These are phyloP conservation scores for Datisca glomerata DNA, from an alignment of 306 rosid species.

Conservation along the genomic window DNA sequence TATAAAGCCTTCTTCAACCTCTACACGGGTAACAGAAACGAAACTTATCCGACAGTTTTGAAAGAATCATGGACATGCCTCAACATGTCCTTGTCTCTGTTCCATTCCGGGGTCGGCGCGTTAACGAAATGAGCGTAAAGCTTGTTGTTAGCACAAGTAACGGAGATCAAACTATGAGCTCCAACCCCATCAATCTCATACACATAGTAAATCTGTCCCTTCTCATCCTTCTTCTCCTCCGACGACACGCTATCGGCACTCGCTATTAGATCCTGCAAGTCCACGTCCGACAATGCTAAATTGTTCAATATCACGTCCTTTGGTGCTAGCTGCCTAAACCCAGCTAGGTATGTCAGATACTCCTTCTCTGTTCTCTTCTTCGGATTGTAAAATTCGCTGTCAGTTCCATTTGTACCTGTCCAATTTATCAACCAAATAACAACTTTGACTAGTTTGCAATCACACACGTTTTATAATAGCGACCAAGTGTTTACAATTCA, in stretches of 20 bases:
- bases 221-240: slow-evolving; percentile 63
- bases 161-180: slow-evolving; percentile 67
- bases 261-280: slow-evolving; percentile 67
- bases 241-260: slow-evolving; percentile 38
- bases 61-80: slow-evolving; percentile 79
- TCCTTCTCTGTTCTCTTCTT: slow-evolving; percentile 66
- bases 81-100: slow-evolving; percentile 48
- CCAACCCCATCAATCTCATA: slow-evolving; percentile 73
- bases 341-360: slow-evolving; percentile 57
- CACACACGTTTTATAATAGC: too few relatives aligned
- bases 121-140: slow-evolving; percentile 86
- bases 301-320: slow-evolving; percentile 55
- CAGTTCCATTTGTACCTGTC: slow-evolving; percentile 56
- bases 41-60: slow-evolving; percentile 54
- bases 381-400: slow-evolving; percentile 79
- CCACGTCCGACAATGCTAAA: slow-evolving; percentile 69
- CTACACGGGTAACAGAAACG: too few relatives aligned
- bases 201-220: slow-evolving; percentile 65
- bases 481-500: too few relatives aligned
- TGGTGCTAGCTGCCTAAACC: slow-evolving; percentile 65
- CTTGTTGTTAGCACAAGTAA: slow-evolving; percentile 75
- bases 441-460: too few relatives aligned
- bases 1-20: too few relatives aligned
- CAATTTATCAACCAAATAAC: too few relatives aligned
- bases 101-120: slow-evolving; percentile 79